Conservation (phyloP, 2,329 filamentous ascomycete species). For the Penicillium sp. region DNA sequence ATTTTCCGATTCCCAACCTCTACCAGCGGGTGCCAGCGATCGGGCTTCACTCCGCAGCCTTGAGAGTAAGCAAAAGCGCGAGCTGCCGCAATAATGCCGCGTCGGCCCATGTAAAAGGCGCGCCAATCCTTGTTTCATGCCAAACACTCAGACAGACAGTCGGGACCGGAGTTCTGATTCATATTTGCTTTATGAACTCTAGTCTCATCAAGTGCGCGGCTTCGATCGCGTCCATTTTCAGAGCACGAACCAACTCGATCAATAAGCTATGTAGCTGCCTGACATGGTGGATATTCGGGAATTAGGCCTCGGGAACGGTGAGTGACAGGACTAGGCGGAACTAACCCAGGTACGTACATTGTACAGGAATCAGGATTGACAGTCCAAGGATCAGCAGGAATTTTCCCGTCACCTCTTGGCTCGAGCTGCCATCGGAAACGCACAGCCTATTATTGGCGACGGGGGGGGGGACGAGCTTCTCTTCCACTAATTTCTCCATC, state of each 20-base stretch:
- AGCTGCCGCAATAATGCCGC: slow-evolving; percentile 4
- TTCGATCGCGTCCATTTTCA: neutral
- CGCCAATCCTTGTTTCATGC: neutral
- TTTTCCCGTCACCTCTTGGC: neutral
- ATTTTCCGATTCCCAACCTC: neutral
- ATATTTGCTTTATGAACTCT: neutral
- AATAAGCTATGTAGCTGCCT: neutral
- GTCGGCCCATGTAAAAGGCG: slow-evolving; percentile 9
- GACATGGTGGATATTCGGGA: neutral
- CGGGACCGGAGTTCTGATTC: neutral
- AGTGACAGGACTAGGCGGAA: neutral
- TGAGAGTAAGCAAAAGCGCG: neutral
- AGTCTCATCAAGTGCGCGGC: neutral
- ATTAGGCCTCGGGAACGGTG: neutral
- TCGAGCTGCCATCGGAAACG: slow-evolving; percentile 7
- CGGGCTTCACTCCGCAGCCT: slow-evolving; percentile 12
- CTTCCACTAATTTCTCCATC: neutral
- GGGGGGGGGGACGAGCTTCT: neutral
- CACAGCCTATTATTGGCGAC: slow-evolving; percentile 1
- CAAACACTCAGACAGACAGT: neutral
- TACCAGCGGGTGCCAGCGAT: slow-evolving; percentile 1
- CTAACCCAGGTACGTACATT: neutral
- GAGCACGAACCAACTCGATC: neutral
- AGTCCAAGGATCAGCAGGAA: neutral
- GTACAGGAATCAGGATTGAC: neutral